Percentiles rank a stretch among this genome's conserved stretches.
Conservation (phyloP, 192 early-diverging fungal genomes). For the Podila horticola region DNA sequence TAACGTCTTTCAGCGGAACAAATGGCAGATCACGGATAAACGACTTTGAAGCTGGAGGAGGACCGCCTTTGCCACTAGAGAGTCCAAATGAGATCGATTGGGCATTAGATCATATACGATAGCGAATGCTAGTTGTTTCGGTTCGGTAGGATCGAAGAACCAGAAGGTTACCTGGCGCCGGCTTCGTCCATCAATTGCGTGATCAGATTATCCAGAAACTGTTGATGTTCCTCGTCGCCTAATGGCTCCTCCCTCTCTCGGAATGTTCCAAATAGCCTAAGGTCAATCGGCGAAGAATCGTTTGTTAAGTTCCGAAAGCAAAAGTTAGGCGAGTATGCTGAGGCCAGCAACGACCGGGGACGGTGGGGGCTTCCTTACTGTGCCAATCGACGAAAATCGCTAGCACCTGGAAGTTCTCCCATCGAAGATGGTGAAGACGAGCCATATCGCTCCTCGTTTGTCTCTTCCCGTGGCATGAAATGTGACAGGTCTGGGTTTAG, state of each 20-base stretch:
- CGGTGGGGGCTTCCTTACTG: conserved; percentile 9
- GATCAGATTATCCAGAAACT: conserved; percentile 64
- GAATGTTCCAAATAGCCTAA: conserved; percentile 57
- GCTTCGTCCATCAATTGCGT: conserved; percentile 66
- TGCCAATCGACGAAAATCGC: conserved; percentile 38
- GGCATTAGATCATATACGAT: neutral
- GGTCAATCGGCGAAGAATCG: neutral
- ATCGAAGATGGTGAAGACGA: neutral
- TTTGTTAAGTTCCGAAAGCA: neutral
- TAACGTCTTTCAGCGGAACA: conserved; percentile 43
- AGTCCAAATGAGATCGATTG: neutral
- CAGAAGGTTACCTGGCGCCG: conserved; percentile 52
- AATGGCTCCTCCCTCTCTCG: conserved; percentile 47
- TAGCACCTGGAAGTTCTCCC: conserved; percentile 8
- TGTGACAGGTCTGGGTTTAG: conserved; percentile 47
- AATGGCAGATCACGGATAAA: conserved; percentile 50
- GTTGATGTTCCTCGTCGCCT: conserved; percentile 53
- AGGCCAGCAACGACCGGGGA: too few species aligned
- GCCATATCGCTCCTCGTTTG: neutral
- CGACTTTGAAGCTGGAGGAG: conserved; percentile 53
- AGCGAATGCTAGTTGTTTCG: neutral
- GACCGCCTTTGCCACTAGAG: conserved; percentile 49
- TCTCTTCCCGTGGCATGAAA: conserved; percentile 46
- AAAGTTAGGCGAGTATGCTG: neutral
- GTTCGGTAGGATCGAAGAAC: too few species aligned